Evolutionary conservation across 2,329 filamentous ascomycete species (phyloP).

Genomic region (Exophiala lecanii-corni): DNA sequence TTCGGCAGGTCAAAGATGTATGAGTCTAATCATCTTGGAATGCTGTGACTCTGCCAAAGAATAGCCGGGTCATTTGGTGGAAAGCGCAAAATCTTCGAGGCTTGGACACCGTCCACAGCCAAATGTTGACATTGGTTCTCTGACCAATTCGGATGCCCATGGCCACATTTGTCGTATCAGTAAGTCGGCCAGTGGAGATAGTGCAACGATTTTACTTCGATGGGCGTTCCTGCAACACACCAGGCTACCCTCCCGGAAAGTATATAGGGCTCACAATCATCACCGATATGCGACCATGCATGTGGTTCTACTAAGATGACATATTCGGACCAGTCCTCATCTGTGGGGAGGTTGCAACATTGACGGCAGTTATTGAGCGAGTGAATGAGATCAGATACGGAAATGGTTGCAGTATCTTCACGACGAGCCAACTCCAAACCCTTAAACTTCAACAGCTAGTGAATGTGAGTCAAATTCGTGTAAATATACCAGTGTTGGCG

Average conservation of each 20-base stretch:
- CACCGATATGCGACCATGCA: conserved; percentile 52
- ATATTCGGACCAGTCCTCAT: conserved; percentile 61
- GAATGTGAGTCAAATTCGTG: conserved; percentile 30
- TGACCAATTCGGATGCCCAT: too few species aligned
- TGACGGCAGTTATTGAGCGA: conserved; percentile 55
- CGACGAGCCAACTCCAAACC: conserved; percentile 30
- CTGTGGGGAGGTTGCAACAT: conserved; percentile 59
- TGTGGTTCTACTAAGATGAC: conserved; percentile 57
- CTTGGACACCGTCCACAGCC: too few species aligned
- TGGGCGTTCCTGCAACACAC: conserved; percentile 18
- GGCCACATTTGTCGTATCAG: too few species aligned
- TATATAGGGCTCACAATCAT: conserved; percentile 67
- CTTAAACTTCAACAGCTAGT: conserved; percentile 32
- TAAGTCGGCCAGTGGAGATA: too few species aligned
- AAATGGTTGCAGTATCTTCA: conserved; percentile 36
- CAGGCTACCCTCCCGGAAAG: conserved; percentile 46
- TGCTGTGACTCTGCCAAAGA: too few species aligned
- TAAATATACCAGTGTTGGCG: conserved; percentile 31
- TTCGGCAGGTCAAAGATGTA: too few species aligned
- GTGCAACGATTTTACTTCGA: too few species aligned
- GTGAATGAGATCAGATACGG: conserved; percentile 29
- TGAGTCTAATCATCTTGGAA: too few species aligned
- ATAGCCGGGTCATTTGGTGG: too few species aligned
- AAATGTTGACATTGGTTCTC: too few species aligned
- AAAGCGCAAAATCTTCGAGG: too few species aligned